These are phyloP conservation scores for Torulaspora maleeae DNA, from an alignment of 805 yeast genomes.

Conservation along the genomic window DNA sequence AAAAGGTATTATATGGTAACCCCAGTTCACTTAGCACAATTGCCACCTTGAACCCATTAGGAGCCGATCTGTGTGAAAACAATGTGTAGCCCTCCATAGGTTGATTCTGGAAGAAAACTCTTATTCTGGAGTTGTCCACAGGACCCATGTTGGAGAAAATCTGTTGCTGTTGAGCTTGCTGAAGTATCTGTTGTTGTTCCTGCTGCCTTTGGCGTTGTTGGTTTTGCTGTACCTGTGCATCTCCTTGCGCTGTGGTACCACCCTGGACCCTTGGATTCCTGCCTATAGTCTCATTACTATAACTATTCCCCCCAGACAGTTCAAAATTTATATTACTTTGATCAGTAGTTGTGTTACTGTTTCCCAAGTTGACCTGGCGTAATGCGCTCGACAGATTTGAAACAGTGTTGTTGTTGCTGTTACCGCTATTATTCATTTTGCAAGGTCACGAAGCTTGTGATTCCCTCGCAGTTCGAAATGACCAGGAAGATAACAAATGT, in stretches of 20 bases:
- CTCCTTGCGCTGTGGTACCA: conserved; percentile 4
- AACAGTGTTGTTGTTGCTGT: conserved; percentile 17
- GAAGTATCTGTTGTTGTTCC: conserved; percentile 20
- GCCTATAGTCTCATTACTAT: conserved; percentile 10
- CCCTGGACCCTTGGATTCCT: conserved; percentile 16
- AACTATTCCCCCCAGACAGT: conserved; percentile 9
- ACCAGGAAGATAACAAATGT: too few relatives aligned
- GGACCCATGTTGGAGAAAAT: conserved; percentile 19
- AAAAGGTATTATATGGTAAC: conserved; percentile 71
- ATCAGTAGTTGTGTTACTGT: conserved; percentile 27
- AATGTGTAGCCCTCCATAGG: conserved; percentile 81
- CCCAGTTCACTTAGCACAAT: conserved; percentile 81
- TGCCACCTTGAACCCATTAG: conserved; percentile 94
- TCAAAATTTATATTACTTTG: conserved; percentile 31
- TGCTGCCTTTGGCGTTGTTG: conserved; percentile 20
- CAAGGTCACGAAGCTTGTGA: neutral
- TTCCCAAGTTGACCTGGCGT: conserved; percentile 34
- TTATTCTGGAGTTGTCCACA: conserved; percentile 53
- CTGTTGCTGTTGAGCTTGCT: conserved; percentile 23
- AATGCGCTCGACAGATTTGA: conserved; percentile 36
- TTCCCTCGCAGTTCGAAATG: neutral
- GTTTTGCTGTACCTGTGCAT: conserved; percentile 17
- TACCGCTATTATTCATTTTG: conserved; percentile 5
- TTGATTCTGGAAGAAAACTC: conserved; percentile 66
- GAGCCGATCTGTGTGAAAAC: conserved; percentile 83